Evolutionary conservation across 192 early-diverging fungal genomes (phyloP).

Genomic region (Coemansia sp.): DNA sequence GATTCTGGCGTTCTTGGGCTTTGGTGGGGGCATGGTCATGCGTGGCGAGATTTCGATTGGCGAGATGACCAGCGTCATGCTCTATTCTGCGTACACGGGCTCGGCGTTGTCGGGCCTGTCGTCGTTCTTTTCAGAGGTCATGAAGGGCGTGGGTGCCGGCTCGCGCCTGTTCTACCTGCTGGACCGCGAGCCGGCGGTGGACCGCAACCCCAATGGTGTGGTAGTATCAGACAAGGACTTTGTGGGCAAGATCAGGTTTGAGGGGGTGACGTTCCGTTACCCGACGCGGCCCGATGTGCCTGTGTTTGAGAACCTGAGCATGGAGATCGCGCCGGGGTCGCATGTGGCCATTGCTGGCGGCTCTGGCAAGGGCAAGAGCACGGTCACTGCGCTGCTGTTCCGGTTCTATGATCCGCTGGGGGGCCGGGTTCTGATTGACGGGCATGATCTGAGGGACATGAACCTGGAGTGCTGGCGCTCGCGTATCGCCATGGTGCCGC

Average conservation of each 20-base stretch:
- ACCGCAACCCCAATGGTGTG: conserved; percentile 17
- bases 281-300: conserved; percentile 54
- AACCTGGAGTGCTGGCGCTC: conserved; percentile 55
- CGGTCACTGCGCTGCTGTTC: conserved; percentile 55
- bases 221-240: conserved; percentile 9
- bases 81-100: conserved; percentile 65
- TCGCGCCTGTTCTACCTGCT: conserved; percentile 57
- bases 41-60: conserved; percentile 55
- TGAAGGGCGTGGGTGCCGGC: conserved; percentile 63
- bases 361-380: conserved; percentile 65
- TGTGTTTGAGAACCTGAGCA: conserved; percentile 52
- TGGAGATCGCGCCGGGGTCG: conserved; percentile 54
- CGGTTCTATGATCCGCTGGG: conserved; percentile 66
- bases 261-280: conserved; percentile 59
- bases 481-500: conserved; percentile 61
- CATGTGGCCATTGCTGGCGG: conserved; percentile 51
- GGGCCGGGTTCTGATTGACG: conserved; percentile 57
- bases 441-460: conserved; percentile 52
- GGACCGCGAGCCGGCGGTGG: conserved; percentile 42
- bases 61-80: conserved; percentile 61
- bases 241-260: conserved; percentile 51
- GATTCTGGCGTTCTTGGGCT: conserved; percentile 57
- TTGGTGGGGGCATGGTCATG: conserved; percentile 62
- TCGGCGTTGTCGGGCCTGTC: conserved; percentile 52
- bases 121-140: conserved; percentile 65